Evolutionary conservation across 2,329 filamentous ascomycete species (phyloP).

Genomic region (Corynespora cassiicola): DNA sequence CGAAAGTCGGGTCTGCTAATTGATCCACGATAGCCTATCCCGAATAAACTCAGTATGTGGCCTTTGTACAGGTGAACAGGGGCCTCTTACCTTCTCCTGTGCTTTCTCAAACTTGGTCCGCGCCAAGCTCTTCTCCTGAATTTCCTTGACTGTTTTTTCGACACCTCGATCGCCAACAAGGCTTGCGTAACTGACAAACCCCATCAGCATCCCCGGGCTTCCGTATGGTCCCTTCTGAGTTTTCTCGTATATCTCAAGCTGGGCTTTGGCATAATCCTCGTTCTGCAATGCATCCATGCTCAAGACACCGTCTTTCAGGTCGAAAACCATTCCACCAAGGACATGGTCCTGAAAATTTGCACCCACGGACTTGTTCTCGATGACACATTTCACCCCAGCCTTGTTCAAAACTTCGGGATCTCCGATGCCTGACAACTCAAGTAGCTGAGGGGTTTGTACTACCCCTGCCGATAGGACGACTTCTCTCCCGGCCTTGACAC

Average conservation of each 20-base stretch:
- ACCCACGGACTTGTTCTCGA: slow-evolving; percentile 28
- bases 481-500: slow-evolving; percentile 10
- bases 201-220: slow-evolving; percentile 37
- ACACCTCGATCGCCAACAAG: slow-evolving; percentile 17
- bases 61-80: neutral
- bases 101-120: slow-evolving; percentile 43
- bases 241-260: slow-evolving; percentile 39
- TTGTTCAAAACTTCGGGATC: slow-evolving; percentile 16
- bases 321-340: slow-evolving; percentile 19
- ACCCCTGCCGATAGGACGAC: slow-evolving; percentile 20
- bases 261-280: slow-evolving; percentile 41
- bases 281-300: slow-evolving; percentile 43
- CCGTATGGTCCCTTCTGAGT: slow-evolving; percentile 41
- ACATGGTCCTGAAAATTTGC: slow-evolving; percentile 36
- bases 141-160: slow-evolving; percentile 28
- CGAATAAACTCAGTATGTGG: neutral
- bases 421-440: slow-evolving; percentile 25
- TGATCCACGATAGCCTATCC: slow-evolving; percentile 31
- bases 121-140: slow-evolving; percentile 39
- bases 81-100: slow-evolving; percentile 33
- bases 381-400: slow-evolving; percentile 19
- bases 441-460: slow-evolving; percentile 19
- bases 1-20: slow-evolving; percentile 16
- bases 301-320: slow-evolving; percentile 31
- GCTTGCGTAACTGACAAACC: slow-evolving; percentile 31